Evolutionary conservation across 805 yeast species (phyloP).

Genomic region (Cephaloascus fragrans): DNA sequence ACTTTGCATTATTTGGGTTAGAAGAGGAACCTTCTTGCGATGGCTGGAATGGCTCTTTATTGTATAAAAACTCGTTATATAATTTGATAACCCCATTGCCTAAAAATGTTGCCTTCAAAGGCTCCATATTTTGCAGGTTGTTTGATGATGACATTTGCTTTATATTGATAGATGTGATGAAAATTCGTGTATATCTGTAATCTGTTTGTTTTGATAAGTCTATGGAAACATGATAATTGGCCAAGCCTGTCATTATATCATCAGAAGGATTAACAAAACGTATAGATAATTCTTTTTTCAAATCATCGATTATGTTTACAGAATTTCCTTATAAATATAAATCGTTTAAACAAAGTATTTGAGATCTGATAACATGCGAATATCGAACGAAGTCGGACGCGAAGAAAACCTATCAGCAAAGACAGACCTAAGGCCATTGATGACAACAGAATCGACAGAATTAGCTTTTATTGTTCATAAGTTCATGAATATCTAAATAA

Average conservation of each 20-base stretch:
- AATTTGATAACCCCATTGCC: slow-evolving; percentile 71
- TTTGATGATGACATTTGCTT: background rate
- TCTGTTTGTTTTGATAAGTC: background rate
- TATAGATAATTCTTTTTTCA: no score
- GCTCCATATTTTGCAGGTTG: slow-evolving; percentile 17
- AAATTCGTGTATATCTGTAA: background rate
- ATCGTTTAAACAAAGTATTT: no score
- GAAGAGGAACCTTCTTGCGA: background rate
- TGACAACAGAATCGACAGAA: no score
- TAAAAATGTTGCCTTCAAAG: slow-evolving; percentile 50
- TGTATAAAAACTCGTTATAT: slow-evolving; percentile 42
- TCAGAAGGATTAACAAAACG: no score
- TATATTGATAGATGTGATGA: background rate
- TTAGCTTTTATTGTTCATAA: no score
- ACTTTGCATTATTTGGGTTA: slow-evolving; percentile 5
- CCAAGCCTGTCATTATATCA: background rate
- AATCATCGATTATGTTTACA: no score
- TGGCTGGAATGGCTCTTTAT: slow-evolving; percentile 3
- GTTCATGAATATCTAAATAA: no score
- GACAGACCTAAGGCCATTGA: no score
- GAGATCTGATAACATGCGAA: no score
- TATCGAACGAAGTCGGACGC: no score
- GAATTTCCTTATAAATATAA: no score
- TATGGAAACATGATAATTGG: background rate
- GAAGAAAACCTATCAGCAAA: no score